phyloP scores from a whole-genome alignment of 1,284 basidiomycete genomes.

The Lentinula novae-zelandiae region DNA sequence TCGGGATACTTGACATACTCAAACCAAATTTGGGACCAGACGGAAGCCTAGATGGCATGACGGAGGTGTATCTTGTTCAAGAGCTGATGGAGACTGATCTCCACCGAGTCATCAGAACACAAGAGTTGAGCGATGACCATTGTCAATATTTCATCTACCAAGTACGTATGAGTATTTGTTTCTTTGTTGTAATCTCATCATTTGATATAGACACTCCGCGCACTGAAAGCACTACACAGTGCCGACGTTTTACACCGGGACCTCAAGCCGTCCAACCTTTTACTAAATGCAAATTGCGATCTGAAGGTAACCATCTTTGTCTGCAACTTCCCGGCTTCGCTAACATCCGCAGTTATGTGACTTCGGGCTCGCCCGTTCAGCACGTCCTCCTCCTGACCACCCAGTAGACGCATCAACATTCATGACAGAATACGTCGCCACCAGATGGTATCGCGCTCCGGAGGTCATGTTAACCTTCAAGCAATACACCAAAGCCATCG shows the following conservation, averaged over 20 bases:
- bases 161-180: conserved; percentile 35
- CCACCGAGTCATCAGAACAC: conserved; percentile 84
- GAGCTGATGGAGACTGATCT: conserved; percentile 92
- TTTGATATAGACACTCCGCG: conserved; percentile 68
- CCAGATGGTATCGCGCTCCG: conserved; percentile 44
- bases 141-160: conserved; percentile 96
- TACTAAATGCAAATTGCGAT: conserved; percentile 94
- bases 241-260: conserved; percentile 88
- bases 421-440: conserved; percentile 95
- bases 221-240: conserved; percentile 89
- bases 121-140: conserved; percentile 85
- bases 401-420: conserved; percentile 83
- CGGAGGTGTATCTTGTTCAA: conserved; percentile 72
- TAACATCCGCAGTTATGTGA: conserved; percentile 68
- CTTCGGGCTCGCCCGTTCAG: conserved; percentile 87
- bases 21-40: conserved; percentile 27
- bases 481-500: conserved; percentile 55
- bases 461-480: conserved; percentile 14
- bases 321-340: conserved; percentile 14
- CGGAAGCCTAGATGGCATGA: conserved; percentile 62
- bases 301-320: conserved; percentile 60
- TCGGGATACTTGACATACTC: conserved; percentile 81
- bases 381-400: conserved; percentile 75
- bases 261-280: conserved; percentile 89
- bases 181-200: conserved; percentile 13